Conservation (phyloP, 129 eudicot species). For the Escallonia herrerae region DNA sequence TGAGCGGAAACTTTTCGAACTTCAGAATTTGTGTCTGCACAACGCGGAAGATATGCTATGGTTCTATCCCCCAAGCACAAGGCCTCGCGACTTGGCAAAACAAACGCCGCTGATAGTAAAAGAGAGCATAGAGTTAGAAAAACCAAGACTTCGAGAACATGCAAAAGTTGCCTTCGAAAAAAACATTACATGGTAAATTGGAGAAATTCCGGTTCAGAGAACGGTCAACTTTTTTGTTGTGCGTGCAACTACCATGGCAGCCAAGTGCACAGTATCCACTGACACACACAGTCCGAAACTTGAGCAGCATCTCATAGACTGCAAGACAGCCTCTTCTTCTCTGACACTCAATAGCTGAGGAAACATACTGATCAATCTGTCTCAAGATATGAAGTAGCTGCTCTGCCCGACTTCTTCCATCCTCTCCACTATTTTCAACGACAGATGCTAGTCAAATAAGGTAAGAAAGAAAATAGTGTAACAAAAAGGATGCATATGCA, state of each 20-base stretch:
- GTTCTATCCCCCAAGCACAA: conserved; percentile 84
- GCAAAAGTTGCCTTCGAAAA: background rate
- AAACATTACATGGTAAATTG: conserved; percentile 61
- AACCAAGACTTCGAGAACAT: background rate
- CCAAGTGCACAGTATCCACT: conserved; percentile 91
- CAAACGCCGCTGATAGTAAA: conserved; percentile 65
- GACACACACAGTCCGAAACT: conserved; percentile 71
- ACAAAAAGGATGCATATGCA: background rate
- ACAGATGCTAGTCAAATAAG: background rate
- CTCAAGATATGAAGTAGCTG: conserved; percentile 83
- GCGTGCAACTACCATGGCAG: conserved; percentile 81
- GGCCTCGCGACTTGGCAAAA: conserved; percentile 93
- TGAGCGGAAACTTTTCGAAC: conserved; percentile 82
- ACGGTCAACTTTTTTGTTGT: conserved; percentile 63
- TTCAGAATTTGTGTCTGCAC: conserved; percentile 89
- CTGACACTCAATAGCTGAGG: conserved; percentile 83
- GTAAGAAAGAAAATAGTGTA: background rate
- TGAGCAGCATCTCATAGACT: conserved; percentile 79
- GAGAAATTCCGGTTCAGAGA: conserved; percentile 40
- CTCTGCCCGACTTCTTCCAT: conserved; percentile 97
- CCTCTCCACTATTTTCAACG: conserved; percentile 67
- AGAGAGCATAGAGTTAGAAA: background rate
- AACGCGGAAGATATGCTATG: conserved; percentile 83
- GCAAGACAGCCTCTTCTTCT: conserved; percentile 91
- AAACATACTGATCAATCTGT: conserved; percentile 87